Evolutionary conservation across 768 basidiomycete genomes (phyloP), one percentile per base, ranked within the genome.

Genomic region (Suillus brevipes): DNA sequence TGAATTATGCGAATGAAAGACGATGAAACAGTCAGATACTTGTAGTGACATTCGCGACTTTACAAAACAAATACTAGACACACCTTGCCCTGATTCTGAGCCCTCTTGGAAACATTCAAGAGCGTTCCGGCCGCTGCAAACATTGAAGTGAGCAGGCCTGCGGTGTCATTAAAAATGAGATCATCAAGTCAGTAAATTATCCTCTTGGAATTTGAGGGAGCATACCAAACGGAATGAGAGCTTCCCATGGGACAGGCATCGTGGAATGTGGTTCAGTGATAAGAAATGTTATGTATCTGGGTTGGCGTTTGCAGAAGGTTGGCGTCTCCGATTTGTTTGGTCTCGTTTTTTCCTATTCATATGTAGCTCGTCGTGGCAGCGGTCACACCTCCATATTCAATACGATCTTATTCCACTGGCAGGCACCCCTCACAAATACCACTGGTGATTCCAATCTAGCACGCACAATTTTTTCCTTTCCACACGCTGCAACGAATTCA

Each of bases 221-320:
- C 67, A 65, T 66, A 95, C 96, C 96, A 73, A 96, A 95, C 56
- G 96, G 96, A 82, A 99, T 92, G 71, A 98, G 85, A 60, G 96
- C 95, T 82, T 99, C 95, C 90, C 92, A 98, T 70, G 95, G 96
- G 71, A 97, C 90, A 63, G 96, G 96, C 96, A 97, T 97, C 70
- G 68, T 83, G 55, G 23, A 50, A 38, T 62, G 28, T 42, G 23
- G 20, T 61, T 34, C 47, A 20, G 55, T 13, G 14, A 42, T 28
- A 40, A 59, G 18, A 38, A 38, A 1, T 42, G 53, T 53, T 31
- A 6, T 53, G 50, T 34, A 34, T 59, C 2, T 28, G 31, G 4
- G 45, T 64, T 34, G 40, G n/a, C 23, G 55, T 42, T 16, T 23
- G 57, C 64, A 28, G 6, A 23, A 56, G 68, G 49, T 59, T 49